phyloP scores from a whole-genome alignment of 2,329 filamentous ascomycete genomes.

The Fusarium sp. region DNA sequence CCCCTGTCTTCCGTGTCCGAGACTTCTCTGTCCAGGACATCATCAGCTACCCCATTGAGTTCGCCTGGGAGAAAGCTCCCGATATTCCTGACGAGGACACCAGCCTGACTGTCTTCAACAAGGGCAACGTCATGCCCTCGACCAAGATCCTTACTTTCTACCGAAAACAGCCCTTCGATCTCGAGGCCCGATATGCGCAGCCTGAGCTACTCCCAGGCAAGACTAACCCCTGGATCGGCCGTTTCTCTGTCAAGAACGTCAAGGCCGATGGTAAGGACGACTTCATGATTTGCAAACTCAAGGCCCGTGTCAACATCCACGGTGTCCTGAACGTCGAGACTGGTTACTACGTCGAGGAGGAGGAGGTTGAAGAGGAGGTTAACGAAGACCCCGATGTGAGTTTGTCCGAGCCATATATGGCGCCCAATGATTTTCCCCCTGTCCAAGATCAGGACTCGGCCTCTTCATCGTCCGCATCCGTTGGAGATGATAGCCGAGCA shows the following conservation, averaged over 20 bases:
- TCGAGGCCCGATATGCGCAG: conserved; percentile 93
- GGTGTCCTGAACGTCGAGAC: conserved; percentile 96
- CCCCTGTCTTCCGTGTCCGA: conserved; percentile 96
- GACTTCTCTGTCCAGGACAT: conserved; percentile 98
- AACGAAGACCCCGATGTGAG: conserved; percentile 81
- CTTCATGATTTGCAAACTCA: conserved; percentile 99
- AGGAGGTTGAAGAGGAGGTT: conserved; percentile 94
- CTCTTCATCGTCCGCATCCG: conserved; percentile 15
- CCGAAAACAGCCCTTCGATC: conserved; percentile 95
- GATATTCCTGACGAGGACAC: conserved; percentile 99
- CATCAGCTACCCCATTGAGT: conserved; percentile 97
- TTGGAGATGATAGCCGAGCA: conserved; percentile 27
- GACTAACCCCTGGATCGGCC: conserved; percentile 92
- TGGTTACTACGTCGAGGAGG: conserved; percentile 97
- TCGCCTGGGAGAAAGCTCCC: conserved; percentile 97
- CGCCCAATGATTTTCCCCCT: not conserved
- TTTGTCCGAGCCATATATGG: conserved; percentile 41
- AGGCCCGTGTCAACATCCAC: conserved; percentile 95
- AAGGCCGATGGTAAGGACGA: conserved; percentile 93
- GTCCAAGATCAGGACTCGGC: not conserved
- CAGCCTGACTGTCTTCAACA: conserved; percentile 95
- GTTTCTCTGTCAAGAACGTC: conserved; percentile 97
- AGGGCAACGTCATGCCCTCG: conserved; percentile 94
- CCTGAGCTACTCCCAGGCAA: conserved; percentile 88
- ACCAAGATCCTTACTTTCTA: conserved; percentile 99